These are phyloP conservation scores for Pythium coloratum DNA, from an alignment of 352 stramenopile genomes.

Conservation along the genomic window DNA sequence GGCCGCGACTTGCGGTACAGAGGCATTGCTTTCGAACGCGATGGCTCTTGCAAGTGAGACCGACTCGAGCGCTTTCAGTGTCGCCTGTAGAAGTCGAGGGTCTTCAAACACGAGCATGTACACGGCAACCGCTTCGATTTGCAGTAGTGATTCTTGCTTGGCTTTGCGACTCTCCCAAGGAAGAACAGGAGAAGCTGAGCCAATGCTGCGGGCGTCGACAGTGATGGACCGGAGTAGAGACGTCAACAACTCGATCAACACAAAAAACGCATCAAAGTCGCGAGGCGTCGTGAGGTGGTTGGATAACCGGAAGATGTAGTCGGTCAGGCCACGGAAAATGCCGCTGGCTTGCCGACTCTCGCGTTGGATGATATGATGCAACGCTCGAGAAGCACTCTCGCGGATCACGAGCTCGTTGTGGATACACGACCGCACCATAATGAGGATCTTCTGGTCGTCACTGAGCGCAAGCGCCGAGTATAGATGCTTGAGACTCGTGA, in stretches of 20 bases:
- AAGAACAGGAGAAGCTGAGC: background rate
- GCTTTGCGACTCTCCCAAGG: conserved; percentile 40
- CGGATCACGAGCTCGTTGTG: conserved; percentile 46
- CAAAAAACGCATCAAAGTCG: conserved; percentile 37
- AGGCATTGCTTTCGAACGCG: background rate
- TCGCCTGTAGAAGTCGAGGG: conserved; percentile 27
- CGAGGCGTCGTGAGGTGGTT: conserved; percentile 29
- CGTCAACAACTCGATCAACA: conserved; percentile 35
- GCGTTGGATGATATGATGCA: conserved; percentile 37
- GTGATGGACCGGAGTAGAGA: conserved; percentile 33
- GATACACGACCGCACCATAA: conserved; percentile 53
- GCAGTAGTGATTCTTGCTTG: conserved; percentile 49
- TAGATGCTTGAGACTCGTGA: conserved; percentile 44
- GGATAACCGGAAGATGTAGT: conserved; percentile 59
- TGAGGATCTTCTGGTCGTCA: conserved; percentile 63
- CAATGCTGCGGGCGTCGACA: background rate
- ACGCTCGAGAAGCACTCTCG: conserved; percentile 33
- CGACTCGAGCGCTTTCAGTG: conserved; percentile 35
- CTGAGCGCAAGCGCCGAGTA: conserved; percentile 50
- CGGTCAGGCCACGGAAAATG: conserved; percentile 55
- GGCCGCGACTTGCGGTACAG: background rate
- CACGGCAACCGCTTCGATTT: conserved; percentile 59
- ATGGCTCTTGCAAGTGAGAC: conserved; percentile 23
- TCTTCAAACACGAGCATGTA: conserved; percentile 60
- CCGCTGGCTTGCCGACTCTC: conserved; percentile 25